Base-by-base conservation (phyloP, 352 stramenopile species). In the Blastocystis sp. region DNA sequence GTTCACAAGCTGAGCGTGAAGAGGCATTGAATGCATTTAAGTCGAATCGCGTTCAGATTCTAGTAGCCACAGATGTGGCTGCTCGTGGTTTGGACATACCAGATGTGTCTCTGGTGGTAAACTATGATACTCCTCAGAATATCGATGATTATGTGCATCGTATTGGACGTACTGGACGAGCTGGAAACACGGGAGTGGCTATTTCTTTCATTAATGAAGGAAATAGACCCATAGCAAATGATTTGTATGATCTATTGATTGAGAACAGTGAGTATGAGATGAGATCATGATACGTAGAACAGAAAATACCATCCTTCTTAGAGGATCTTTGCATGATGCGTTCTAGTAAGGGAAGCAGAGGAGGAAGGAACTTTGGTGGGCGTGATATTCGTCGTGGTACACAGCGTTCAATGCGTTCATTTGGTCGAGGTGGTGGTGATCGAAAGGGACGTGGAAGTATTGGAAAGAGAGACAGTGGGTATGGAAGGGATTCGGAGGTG, bases 71-170 rank as follows among this genome's bases (percentile, higher is more conserved):
- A 30, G 97, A 99, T 91, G 96, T 99, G 11, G 96, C 97, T 35
- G 95, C 96, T 13, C 94, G 97, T 92, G 97, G 97, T 92, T 92
- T 99, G n/a, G 97, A 99, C 93, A 98, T 99, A 91, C 95, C 94
- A 66, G 94, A 98, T 91, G 95, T 99, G 69, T 97, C 95, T 1
- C 91, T 94, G 60, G 94, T 97, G 11, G 96, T 99, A 87, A 98
- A 99, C 91, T 99, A 98, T 90, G 96, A 99, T 92, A 93, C 98
- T 79, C 96, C 97, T 44, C 98, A 94, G 91, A 98, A 98, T 94
- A 98, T 98, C 89, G 96, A 99, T 80, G 95, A 97, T 92, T 99
- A 99, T 91, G 96, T 99, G 9, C 97, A 99, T 92, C 93, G 97
- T 91, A 99, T 99, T 91, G 97, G 97, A 90, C 95, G 97, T 94